Evolutionary conservation across 495 filamentous ascomycete species (phyloP).

Genomic region (Lasiosphaeria hispida): DNA sequence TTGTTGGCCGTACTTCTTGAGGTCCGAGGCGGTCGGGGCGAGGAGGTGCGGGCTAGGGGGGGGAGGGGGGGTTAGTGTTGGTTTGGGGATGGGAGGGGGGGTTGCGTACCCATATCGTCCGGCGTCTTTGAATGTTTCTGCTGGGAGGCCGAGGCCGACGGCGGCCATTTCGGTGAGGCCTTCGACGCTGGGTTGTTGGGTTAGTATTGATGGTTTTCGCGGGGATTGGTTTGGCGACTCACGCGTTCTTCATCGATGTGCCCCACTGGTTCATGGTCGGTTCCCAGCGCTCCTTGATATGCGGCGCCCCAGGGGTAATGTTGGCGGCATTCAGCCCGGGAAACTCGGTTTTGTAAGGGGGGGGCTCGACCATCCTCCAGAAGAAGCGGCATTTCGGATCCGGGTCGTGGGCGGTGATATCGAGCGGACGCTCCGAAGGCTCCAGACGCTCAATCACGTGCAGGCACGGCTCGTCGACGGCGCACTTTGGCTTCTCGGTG

Average conservation of each 20-base stretch:
- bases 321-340: conserved; percentile 46
- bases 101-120: conserved; percentile 47
- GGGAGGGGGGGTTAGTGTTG: background rate
- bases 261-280: conserved; percentile 50
- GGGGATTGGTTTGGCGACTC: conserved; percentile 16
- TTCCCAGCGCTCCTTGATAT: conserved; percentile 43
- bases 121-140: conserved; percentile 44
- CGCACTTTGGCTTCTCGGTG: conserved; percentile 55
- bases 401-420: conserved; percentile 43
- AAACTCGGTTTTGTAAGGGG: conserved; percentile 47
- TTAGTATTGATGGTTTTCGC: background rate
- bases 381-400: conserved; percentile 54
- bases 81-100: background rate
- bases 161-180: conserved; percentile 49
- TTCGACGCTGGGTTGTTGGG: conserved; percentile 34
- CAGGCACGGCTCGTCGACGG: conserved; percentile 52
- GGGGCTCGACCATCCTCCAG: conserved; percentile 46
- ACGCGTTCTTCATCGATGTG: conserved; percentile 51
- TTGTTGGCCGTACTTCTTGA: conserved; percentile 43
- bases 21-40: conserved; percentile 50
- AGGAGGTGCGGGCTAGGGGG: conserved; percentile 46
- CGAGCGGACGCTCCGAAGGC: conserved; percentile 46
- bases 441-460: conserved; percentile 45
- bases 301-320: conserved; percentile 39
- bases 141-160: conserved; percentile 45